phyloP scores from a whole-genome alignment of 495 filamentous ascomycete genomes.

The Xylaria palmicola region DNA sequence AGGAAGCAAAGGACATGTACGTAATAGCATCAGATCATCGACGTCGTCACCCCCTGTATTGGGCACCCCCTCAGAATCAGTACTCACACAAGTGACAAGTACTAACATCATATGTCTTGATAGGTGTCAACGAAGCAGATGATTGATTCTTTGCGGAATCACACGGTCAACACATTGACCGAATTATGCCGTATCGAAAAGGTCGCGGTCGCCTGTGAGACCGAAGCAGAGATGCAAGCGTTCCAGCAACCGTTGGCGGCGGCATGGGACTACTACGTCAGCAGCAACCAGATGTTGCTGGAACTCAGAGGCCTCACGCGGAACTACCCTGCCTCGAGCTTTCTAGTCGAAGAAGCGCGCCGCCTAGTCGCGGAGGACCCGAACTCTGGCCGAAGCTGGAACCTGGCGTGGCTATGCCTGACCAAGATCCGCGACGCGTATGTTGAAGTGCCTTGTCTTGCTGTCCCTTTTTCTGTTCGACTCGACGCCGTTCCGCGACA shows the following conservation, averaged over 20 bases:
- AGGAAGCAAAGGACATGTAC: background rate
- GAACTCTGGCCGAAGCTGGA: constrained; percentile 68
- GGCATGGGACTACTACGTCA: constrained; percentile 74
- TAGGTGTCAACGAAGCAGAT: constrained; percentile 39
- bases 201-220: constrained; percentile 53
- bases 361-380: constrained; percentile 63
- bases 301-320: constrained; percentile 68
- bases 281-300: constrained; percentile 68
- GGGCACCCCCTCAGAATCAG: background rate
- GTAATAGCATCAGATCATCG: background rate
- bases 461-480: background rate
- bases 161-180: constrained; percentile 40
- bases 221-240: constrained; percentile 54
- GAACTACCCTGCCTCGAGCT: constrained; percentile 71
- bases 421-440: constrained; percentile 65
- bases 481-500: background rate
- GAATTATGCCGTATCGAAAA: constrained; percentile 75
- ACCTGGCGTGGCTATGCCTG: constrained; percentile 74
- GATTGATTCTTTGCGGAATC: constrained; percentile 46
- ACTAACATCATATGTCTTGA: background rate
- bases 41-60: background rate
- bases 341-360: constrained; percentile 67
- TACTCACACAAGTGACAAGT: background rate
- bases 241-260: constrained; percentile 62
- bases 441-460: constrained; percentile 27